Base-by-base conservation (phyloP, 371 early-diverging fungal genomes). In the Encephalitozoon hellem region DNA sequence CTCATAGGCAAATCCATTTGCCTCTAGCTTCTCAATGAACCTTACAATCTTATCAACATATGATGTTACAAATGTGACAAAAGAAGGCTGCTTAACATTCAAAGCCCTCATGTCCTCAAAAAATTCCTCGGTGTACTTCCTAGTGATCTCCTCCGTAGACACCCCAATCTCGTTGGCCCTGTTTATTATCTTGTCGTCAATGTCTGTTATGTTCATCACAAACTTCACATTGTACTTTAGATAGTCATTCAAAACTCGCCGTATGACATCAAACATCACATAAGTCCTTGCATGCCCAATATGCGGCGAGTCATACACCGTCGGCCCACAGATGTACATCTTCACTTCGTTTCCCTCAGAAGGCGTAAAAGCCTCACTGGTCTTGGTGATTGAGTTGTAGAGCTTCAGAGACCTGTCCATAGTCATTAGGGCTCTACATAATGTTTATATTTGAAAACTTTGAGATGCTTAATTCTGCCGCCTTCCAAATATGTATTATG, bases 181-280 rank as follows among this genome's bases (percentile, higher is more conserved):
- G 21, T 63, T 77, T n/a, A 86, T 84, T 63, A 86, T 86, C 51
- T 98, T 99, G 83, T 99, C 99, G 82, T 99, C 99, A 81, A 99
- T 93, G 85, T 99, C 96, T 39, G 99, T 99, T 65, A 99, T 90
- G 83, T 99, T 99, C 90, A 96, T 95, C 47, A 96, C 94, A 85
- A 92, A 91, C 25, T 87, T 86, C 53, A 99, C 91, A 75, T 96
- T 89, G 86, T 95, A 96, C 52, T 88, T 88, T 81, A 96, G 94
- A 84, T 96, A 97, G 71, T 96, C 93, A 79, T 90, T 89, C 76
- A 99, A 84, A 41, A 97, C 89, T 65, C 96, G 89, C 47, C 97
- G 90, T 64, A 96, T 88, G 67, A 94, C 92, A 86, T 99, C 99
- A 83, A 94, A 89, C 12, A 91, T 88, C 67, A 97, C 87, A 82